Evolutionary conservation across 495 filamentous ascomycete species (phyloP), one percentile per base, ranked within the genome.

Genomic region (Copromyces sp.): DNA sequence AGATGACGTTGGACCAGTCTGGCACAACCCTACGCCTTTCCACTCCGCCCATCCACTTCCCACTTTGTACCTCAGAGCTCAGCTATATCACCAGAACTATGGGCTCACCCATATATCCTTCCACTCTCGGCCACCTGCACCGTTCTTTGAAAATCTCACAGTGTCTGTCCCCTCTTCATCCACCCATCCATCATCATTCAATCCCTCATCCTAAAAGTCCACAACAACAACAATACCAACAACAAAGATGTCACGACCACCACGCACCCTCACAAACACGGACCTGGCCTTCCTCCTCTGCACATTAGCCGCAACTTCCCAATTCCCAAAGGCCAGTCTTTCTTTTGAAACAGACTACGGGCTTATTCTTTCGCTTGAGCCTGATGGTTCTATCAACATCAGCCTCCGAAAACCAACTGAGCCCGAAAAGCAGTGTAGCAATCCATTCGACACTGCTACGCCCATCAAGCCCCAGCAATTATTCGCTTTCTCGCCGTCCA

Each of bases 261-360:
- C 47, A 70, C 68, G 47, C 68, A 59, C n/a, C 40, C 70, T 76
- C n/a, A 76, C 74, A 8, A 74, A 70, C 1, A 73, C 74, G 37
- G 74, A 76, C 70, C 59, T 74, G 16, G 74, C 74, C 11, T 76
- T 76, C 29, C 73, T 76, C 37, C 73, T 76, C 61, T 76, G 74
- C 70, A 74, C 74, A 35, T 32, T 32, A 16, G 24, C 47, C 24
- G 12, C 24, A 59, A 9, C 47, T 7, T 14, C 47, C 2, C 47
- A 59, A 4, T 74, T 70, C 39, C 61, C 61, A 14, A 14, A 16
- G 9, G 53, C 24, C 65, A 70, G 53, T 6, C 68, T 74, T 3
- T 70, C 70, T 5, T 69, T 76, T n/a, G 12, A 32, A 37, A 76
- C 70, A 0, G 29, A 68, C 17, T 74, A 72, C 53, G 74, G 74